These are phyloP conservation scores for Diutina pseudorugosa DNA, from an alignment of 1,139 yeast species.

Conservation along the genomic window DNA sequence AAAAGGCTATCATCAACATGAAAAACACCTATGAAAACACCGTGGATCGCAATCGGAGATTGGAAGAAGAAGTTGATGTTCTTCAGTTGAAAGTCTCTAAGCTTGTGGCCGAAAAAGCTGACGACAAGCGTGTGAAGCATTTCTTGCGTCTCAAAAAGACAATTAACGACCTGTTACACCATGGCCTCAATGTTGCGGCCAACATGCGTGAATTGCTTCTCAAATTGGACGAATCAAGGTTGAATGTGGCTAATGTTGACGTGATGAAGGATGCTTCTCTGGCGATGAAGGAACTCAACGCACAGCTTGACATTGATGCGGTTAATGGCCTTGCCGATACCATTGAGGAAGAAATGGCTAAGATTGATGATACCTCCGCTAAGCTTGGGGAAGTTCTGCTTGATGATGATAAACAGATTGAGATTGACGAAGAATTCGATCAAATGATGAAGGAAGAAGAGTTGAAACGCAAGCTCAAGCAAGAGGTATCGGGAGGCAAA, in stretches of 20 bases:
- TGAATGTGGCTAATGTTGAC: not conserved
- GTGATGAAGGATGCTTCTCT: not conserved
- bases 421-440: conserved; percentile 2
- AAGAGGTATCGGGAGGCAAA: not conserved
- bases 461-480: not conserved
- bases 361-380: not conserved
- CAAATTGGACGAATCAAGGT: not conserved
- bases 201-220: not conserved
- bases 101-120: not conserved
- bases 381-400: not conserved
- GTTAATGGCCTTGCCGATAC: not conserved
- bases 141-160: not conserved
- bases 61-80: not conserved
- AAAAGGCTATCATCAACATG: not conserved
- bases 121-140: not conserved
- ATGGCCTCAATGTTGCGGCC: not conserved
- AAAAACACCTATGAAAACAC: not conserved
- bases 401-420: not conserved
- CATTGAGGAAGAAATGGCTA: not conserved
- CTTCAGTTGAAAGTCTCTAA: not conserved
- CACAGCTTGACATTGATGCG: not conserved
- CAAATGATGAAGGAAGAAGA: not conserved
- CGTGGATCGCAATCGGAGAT: not conserved
- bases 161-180: not conserved
- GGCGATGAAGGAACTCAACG: conserved; percentile 1